Base-by-base conservation (phyloP, 1,139 yeast genomes). In the Diutina scorzettiae region DNA sequence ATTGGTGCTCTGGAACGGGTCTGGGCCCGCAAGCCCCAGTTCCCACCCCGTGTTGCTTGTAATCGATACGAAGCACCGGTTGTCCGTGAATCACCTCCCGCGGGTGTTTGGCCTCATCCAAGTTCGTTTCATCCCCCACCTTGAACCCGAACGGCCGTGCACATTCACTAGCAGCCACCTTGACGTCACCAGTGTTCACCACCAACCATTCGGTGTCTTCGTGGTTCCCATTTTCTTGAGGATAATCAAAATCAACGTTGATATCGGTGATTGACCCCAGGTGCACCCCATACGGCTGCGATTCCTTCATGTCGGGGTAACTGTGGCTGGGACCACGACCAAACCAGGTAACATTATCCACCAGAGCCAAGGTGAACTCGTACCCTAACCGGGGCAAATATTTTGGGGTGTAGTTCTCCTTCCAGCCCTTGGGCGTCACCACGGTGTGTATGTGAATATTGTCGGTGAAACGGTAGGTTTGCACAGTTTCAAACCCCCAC, bases 191-290 rank as follows among this genome's bases (percentile, higher is more conserved):
- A 39, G 20, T 41, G 41, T 45, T 44, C 40, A 44, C n/a, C 37
- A 31, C 31, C 8, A 57, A 51, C 64, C 63, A 59, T 14, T 54
- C 47, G 9, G 62, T 59, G 37, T 56, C 62, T 32, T 52, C 51
- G 33, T 60, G 57, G 47, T 62, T 62, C 5, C 66, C 65, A 44
- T 59, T 58, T 33, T 61, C 66, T 47, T 62, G 66, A 2, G 66
- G 66, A 24, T 52, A 60, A 17, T 62, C 66, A 42, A 60, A 62
- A 23, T 42, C 39, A 36, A 48, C 50, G 45, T 51, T 55, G 30
- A 62, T 46, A 1, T 51, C 49, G 3, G 42, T 47, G 23, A 46
- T 49, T 5, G 44, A 32, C 5, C 44, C 30, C 6, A 45, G 43
- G 43, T 50, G 51, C 6, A 54, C 39, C 7, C 60, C 66, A 24